Base-by-base conservation (phyloP, 2,329 filamentous ascomycete genomes). In the Graphium sp. region DNA sequence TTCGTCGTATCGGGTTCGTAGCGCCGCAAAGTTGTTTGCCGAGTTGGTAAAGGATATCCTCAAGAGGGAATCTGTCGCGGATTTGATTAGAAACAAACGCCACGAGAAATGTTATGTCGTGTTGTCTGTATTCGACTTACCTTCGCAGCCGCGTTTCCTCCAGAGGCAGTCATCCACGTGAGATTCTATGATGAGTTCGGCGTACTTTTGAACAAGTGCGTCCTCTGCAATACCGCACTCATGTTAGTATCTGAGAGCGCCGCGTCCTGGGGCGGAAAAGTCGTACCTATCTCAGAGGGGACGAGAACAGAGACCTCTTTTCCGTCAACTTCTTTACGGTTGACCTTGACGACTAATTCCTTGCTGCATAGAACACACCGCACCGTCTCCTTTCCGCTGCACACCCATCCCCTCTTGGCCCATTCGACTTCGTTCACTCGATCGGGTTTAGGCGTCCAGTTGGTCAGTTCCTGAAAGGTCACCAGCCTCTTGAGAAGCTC, bases 371-470 rank as follows among this genome's bases (percentile, higher is more conserved):
- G 71, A 22, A 78, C 74, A 47, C 89, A 98, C 12, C 74, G 71
- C 11, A 95, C 82, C 4, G 79, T 79, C 50, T 92, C 84, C 37
- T 74, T 73, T 40, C 77, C 77, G 25, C 78, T 72, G 42, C 87
- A 94, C 4, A 76, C 63, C 87, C 89, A 98, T 1, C 87, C 87
- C 33, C 80, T 62, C 57, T 87, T 93, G 1, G 85, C 85, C 89
- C 89, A 98, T 48, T 84, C 78, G 6, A 94, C 74, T 52, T 95
- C 89, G 45, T 73, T 83, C 40, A 95, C 74, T 19, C 62, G 63
- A 29, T 85, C 70, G 0, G 89, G 85, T 48, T 95, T 95, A 0
- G 82, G 79, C n/a, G 80, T 78, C 87, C 87, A 98, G 46, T 79
- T 70, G 30, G 83, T 89, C 26, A 95, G 74, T 39, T 87, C 83